phyloP scores from a whole-genome alignment of 305 asterid genomes.

The Lippia alba region DNA sequence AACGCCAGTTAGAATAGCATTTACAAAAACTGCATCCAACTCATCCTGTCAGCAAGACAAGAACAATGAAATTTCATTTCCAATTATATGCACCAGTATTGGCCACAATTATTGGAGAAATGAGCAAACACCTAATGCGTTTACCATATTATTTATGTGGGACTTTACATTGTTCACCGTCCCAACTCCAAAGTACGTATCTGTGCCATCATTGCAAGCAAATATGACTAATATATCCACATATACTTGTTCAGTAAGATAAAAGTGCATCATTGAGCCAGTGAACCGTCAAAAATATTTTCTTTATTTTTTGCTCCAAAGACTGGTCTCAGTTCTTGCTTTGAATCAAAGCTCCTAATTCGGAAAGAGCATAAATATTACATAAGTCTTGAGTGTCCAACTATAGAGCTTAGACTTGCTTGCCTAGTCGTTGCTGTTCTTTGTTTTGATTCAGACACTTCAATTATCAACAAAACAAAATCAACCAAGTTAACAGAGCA shows the following conservation, averaged over 20 bases:
- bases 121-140: constrained; percentile 15
- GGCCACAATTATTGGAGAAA: neutral
- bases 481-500: constrained; percentile 3
- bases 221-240: constrained; percentile 20
- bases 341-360: neutral
- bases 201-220: constrained; percentile 41
- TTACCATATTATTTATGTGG: constrained; percentile 54
- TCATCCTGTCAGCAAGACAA: constrained; percentile 52
- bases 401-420: constrained; percentile 4
- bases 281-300: neutral
- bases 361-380: neutral
- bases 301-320: constrained; percentile 1
- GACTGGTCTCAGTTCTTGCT: constrained; percentile 3
- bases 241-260: neutral
- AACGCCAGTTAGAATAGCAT: constrained; percentile 77
- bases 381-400: neutral
- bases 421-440: neutral
- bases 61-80: neutral
- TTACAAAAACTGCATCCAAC: constrained; percentile 89
- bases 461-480: constrained; percentile 7
- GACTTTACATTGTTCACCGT: constrained; percentile 54
- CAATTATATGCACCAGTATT: constrained; percentile 9
- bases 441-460: constrained; percentile 6
- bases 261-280: constrained; percentile 9
- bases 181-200: constrained; percentile 64